These are phyloP conservation scores for Aspergillus viridinutans DNA, from an alignment of 2,329 filamentous ascomycete species.

Conservation along the genomic window DNA sequence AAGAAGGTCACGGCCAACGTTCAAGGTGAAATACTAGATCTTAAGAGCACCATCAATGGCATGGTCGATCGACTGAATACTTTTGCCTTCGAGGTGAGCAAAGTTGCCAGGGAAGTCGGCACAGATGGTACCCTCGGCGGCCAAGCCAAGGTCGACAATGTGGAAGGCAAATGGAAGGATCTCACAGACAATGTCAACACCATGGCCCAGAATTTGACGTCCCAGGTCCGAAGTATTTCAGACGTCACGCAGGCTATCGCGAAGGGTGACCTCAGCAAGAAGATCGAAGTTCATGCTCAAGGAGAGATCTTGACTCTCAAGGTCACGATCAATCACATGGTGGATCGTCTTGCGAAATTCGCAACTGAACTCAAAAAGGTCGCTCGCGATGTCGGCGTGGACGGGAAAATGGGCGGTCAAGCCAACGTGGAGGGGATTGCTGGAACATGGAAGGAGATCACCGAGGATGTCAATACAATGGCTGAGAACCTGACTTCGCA, in stretches of 20 bases:
- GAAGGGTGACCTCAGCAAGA: slow-evolving; percentile 91
- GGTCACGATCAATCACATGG: slow-evolving; percentile 98
- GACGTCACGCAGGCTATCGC: slow-evolving; percentile 93
- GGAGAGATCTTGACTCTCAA: slow-evolving; percentile 92
- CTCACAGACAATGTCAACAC: slow-evolving; percentile 65
- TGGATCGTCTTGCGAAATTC: slow-evolving; percentile 90
- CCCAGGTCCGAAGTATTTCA: slow-evolving; percentile 81
- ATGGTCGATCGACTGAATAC: slow-evolving; percentile 64
- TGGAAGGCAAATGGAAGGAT: slow-evolving; percentile 65
- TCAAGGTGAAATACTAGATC: slow-evolving; percentile 85
- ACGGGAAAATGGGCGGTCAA: slow-evolving; percentile 97
- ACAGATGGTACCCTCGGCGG: slow-evolving; percentile 62
- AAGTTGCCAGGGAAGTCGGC: slow-evolving; percentile 61
- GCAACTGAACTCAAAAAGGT: slow-evolving; percentile 94
- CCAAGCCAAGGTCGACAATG: slow-evolving; percentile 61
- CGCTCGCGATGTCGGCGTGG: slow-evolving; percentile 92
- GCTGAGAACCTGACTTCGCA: slow-evolving; percentile 83
- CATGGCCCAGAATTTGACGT: slow-evolving; percentile 61
- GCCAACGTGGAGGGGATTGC: slow-evolving; percentile 90
- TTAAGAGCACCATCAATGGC: slow-evolving; percentile 82
- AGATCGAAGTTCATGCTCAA: slow-evolving; percentile 91
- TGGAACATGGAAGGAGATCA: slow-evolving; percentile 97
- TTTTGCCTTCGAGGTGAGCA: slow-evolving; percentile 63
- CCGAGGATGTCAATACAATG: slow-evolving; percentile 94
- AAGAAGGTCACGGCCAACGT: slow-evolving; percentile 95